Evolutionary conservation across 169 alveolate genomes (phyloP), one percentile per base, ranked within the genome.

Genomic region (Toxoplasma gondii): DNA sequence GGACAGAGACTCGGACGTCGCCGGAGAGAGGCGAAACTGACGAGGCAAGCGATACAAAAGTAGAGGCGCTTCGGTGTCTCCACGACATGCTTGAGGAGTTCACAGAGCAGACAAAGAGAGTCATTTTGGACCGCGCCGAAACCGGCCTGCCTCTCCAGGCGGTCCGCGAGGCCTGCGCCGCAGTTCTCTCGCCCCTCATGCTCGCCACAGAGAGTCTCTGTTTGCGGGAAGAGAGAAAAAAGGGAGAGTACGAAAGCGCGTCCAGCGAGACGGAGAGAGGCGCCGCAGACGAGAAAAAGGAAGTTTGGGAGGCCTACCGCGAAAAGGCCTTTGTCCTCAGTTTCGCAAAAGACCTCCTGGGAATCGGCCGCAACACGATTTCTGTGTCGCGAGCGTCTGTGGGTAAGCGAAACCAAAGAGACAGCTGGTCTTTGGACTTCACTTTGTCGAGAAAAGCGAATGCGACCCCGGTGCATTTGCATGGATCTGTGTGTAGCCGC

Each of bases 171-270:
- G 53, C 64, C n/a, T 90, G 93, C 88, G 39, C 69, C 49, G 45
- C 81, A 54, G 70, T 90, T 27, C 24, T 74, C 70, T 64, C 54
- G 34, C 93, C 93, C 1, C 88, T 90, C 80, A 67, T 90, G 93
- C 69, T 90, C 4, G 54, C 31, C n/a, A 38, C 93, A 12, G 93
- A 90, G 93, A 31, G 80, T 41, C 90, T 34, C 12, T 39, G 67
- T 67, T 2, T 29, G 12, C 54, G 29, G 24, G 41, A 31, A 67
- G n/a, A 9, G 27, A 45, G 90, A 44, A 17, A 27, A 69, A 24
- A 2, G n/a, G 82, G 82, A 31, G 82, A 69, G 22, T 10, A 12
- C 38, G 45, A 16, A 45, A 24, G 78, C 70, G 54, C 44, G 29
- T 24, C 44, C n/a, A 22, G 43, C 31, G 53, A 78, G 86, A n/a